These are phyloP conservation scores for Didymella arachidicola DNA, from an alignment of 2,329 filamentous ascomycete species.

Conservation along the genomic window DNA sequence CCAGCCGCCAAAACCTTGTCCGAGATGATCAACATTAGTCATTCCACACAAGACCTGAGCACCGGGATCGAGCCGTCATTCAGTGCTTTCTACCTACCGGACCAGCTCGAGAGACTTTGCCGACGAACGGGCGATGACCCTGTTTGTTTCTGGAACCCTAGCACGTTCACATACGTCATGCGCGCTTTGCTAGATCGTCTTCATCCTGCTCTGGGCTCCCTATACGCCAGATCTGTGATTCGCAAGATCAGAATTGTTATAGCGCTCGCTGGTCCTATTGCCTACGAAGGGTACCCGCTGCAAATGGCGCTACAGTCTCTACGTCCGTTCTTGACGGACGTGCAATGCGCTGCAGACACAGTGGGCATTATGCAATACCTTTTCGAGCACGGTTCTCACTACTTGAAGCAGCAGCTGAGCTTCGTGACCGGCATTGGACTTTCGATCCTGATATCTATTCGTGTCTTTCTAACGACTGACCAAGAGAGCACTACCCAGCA, in stretches of 20 bases:
- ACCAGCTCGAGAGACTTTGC: constrained; percentile 81
- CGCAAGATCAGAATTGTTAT: constrained; percentile 85
- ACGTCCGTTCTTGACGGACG: constrained; percentile 78
- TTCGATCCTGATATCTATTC: constrained; percentile 79
- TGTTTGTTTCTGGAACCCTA: constrained; percentile 74
- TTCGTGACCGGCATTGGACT: constrained; percentile 84
- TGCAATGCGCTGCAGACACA: constrained; percentile 88
- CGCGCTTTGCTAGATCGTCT: constrained; percentile 82
- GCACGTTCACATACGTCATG: constrained; percentile 75
- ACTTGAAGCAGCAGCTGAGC: constrained; percentile 71
- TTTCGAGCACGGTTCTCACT: constrained; percentile 69
- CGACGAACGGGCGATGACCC: constrained; percentile 69
- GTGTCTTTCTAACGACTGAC: constrained; percentile 75
- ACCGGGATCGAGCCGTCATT: constrained; percentile 88
- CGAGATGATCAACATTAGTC: constrained; percentile 73
- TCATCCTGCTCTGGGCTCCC: constrained; percentile 80
- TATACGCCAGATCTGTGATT: constrained; percentile 86
- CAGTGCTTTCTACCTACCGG: constrained; percentile 75
- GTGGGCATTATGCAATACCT: constrained; percentile 88
- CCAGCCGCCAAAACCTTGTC: constrained; percentile 70
- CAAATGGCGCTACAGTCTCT: constrained; percentile 89
- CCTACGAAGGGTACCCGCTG: constrained; percentile 80
- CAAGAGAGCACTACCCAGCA: constrained; percentile 85
- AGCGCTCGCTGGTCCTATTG: constrained; percentile 75
- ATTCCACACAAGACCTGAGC: constrained; percentile 71